phyloP scores from a whole-genome alignment of 2,329 filamentous ascomycete species.

The Fusarium verticillioides region DNA sequence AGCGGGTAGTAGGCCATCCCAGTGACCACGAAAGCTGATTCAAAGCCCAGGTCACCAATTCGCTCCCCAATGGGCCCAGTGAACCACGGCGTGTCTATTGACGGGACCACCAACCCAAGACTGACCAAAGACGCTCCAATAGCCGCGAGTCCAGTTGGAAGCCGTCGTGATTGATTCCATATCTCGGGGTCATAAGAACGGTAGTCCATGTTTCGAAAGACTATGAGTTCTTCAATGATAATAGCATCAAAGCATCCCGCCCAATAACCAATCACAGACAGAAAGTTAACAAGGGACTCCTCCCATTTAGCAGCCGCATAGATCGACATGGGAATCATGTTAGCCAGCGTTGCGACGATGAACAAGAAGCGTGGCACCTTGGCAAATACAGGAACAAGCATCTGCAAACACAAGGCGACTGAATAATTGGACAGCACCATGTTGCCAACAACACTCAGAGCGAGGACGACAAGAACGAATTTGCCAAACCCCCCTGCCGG shows the following conservation, averaged over 20 bases:
- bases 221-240: slow-evolving; percentile 55
- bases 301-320: slow-evolving; percentile 57
- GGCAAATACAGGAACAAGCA: slow-evolving; percentile 54
- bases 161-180: slow-evolving; percentile 56
- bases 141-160: slow-evolving; percentile 57
- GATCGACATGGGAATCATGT: slow-evolving; percentile 56
- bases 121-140: slow-evolving; percentile 56
- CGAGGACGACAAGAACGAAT: slow-evolving; percentile 49
- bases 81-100: slow-evolving; percentile 58
- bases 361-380: slow-evolving; percentile 57
- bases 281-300: slow-evolving; percentile 56
- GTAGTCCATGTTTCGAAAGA: slow-evolving; percentile 56
- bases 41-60: slow-evolving; percentile 60
- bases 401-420: slow-evolving; percentile 54
- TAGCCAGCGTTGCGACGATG: slow-evolving; percentile 52
- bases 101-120: slow-evolving; percentile 54
- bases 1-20: slow-evolving; percentile 56
- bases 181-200: slow-evolving; percentile 53
- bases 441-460: slow-evolving; percentile 52
- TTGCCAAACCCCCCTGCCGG: slow-evolving; percentile 50
- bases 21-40: slow-evolving; percentile 55
- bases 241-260: slow-evolving; percentile 57
- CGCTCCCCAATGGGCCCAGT: slow-evolving; percentile 55
- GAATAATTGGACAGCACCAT: slow-evolving; percentile 55
- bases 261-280: slow-evolving; percentile 60